phyloP scores from a whole-genome alignment of 257 asterid genomes.

The Solanum chaucha region DNA sequence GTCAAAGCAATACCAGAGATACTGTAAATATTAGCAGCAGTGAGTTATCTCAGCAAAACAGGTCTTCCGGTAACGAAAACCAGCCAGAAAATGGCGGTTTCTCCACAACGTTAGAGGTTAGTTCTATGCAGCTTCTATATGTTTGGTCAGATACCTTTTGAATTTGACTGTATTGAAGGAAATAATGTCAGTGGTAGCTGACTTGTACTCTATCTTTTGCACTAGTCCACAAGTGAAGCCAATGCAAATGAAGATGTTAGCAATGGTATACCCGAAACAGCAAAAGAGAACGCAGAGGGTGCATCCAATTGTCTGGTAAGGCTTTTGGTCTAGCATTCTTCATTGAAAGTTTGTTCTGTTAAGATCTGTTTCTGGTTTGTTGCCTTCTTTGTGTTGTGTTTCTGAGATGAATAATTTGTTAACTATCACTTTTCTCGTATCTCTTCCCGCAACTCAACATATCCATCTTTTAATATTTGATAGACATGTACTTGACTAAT shows the following conservation, averaged over 20 bases:
- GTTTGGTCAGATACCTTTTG: neutral
- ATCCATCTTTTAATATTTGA: neutral
- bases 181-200: neutral
- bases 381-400: neutral
- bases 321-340: neutral
- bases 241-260: conserved; percentile 12
- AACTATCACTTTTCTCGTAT: neutral
- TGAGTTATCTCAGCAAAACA: neutral
- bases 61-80: neutral
- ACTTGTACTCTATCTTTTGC: neutral
- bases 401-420: neutral
- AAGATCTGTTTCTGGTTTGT: neutral
- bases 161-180: neutral
- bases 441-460: neutral
- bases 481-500: neutral
- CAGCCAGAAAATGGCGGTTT: neutral
- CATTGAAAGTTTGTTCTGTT: neutral
- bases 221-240: conserved; percentile 6
- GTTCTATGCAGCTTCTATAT: neutral
- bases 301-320: neutral
- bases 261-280: neutral
- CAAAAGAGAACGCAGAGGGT: conserved; percentile 9
- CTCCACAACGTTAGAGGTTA: neutral
- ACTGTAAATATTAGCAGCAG: neutral
- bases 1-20: neutral